phyloP scores from a whole-genome alignment of 495 filamentous ascomycete species.

The Bacidia rubella region DNA sequence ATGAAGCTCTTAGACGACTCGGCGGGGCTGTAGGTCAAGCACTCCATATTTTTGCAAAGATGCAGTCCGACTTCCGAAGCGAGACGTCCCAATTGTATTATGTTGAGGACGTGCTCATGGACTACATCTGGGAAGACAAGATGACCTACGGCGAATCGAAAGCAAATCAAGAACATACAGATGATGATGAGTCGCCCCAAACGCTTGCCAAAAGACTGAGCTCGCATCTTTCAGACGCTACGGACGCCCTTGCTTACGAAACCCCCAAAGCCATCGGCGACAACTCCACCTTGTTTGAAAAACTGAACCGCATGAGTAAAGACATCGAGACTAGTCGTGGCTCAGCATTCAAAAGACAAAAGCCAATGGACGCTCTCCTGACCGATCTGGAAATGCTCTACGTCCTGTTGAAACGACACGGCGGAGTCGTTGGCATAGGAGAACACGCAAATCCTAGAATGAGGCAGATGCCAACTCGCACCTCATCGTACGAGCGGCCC shows the following conservation, averaged over 20 bases:
- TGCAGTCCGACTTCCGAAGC: not conserved
- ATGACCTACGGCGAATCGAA: not conserved
- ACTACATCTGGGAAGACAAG: conserved; percentile 6
- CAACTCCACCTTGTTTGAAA: not conserved
- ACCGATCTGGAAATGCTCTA: conserved; percentile 2
- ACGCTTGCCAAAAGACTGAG: not conserved
- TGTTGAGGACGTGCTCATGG: not conserved
- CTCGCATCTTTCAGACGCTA: not conserved
- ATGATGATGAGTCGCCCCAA: not conserved
- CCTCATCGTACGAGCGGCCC: not conserved
- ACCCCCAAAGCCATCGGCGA: not conserved
- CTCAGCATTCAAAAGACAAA: not conserved
- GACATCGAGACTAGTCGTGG: not conserved
- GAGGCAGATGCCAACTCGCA: not conserved
- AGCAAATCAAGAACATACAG: not conserved
- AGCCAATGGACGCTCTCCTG: not conserved
- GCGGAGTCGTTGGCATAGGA: not conserved
- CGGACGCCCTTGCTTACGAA: not conserved
- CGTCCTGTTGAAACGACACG: not conserved
- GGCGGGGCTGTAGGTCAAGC: not conserved
- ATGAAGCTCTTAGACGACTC: not conserved
- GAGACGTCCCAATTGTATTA: not conserved
- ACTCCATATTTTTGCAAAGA: not conserved
- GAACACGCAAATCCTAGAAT: not conserved
- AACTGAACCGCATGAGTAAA: not conserved